These are phyloP conservation scores for Euphorbia celastroides DNA, from an alignment of 441 rosid genomes.

Conservation along the genomic window DNA sequence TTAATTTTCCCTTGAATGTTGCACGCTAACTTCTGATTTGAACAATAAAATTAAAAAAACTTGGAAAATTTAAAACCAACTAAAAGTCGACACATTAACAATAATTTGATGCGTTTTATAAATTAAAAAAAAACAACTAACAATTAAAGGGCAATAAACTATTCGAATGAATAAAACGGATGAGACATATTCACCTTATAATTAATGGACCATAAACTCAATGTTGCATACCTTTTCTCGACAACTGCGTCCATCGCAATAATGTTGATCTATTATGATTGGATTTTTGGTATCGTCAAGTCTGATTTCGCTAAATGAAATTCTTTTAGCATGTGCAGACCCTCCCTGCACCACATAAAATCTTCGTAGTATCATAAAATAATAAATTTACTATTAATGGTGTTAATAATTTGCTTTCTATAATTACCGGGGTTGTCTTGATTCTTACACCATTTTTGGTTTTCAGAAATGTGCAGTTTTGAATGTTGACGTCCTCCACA, in stretches of 20 bases:
- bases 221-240: neutral
- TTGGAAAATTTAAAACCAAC: too few species aligned
- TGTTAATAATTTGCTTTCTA: neutral
- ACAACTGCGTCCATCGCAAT: conserved; percentile 9
- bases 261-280: conserved; percentile 34
- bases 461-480: conserved; percentile 21
- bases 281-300: conserved; percentile 18
- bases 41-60: too few species aligned
- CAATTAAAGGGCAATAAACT: too few species aligned
- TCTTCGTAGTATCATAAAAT: too few species aligned
- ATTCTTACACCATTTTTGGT: conserved; percentile 38
- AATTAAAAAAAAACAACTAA: too few species aligned
- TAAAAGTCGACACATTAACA: too few species aligned
- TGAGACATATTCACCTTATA: too few species aligned
- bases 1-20: too few species aligned
- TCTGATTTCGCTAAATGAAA: conserved; percentile 27
- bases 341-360: conserved; percentile 23
- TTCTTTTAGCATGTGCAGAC: conserved; percentile 24
- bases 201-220: neutral
- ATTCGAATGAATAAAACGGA: too few species aligned
- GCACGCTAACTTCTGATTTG: too few species aligned
- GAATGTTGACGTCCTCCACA: conserved; percentile 29
- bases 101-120: too few species aligned
- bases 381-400: neutral
- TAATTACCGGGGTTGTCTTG: conserved; percentile 36